Evolutionary conservation across 331 rosid species (phyloP).

Genomic region (Saraca asoca): DNA sequence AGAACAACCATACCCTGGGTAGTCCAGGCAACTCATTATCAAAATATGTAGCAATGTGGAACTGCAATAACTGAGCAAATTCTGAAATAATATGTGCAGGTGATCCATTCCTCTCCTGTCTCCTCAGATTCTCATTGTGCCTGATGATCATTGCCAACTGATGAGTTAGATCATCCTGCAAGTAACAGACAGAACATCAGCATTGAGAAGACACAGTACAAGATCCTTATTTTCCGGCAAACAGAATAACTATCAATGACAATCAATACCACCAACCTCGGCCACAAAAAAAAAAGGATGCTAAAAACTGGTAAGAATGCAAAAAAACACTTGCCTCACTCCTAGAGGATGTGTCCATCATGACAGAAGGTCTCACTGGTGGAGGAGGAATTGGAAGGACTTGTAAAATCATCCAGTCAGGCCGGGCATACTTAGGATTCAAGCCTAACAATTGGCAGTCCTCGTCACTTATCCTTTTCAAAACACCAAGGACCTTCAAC

Average conservation of each 20-base stretch:
- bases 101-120: conserved; percentile 93
- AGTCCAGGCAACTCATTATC: conserved; percentile 95
- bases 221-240: neutral
- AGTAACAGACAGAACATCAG: conserved; percentile 32
- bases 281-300: conserved; percentile 10
- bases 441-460: conserved; percentile 87
- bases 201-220: neutral
- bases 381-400: conserved; percentile 99
- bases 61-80: conserved; percentile 94
- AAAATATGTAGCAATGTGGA: conserved; percentile 95
- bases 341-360: conserved; percentile 99
- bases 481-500: conserved; percentile 81
- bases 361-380: conserved; percentile 97
- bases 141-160: conserved; percentile 97
- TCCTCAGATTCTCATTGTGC: conserved; percentile 86
- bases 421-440: conserved; percentile 91
- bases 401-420: conserved; percentile 98
- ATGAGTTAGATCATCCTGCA: conserved; percentile 96
- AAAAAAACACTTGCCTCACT: conserved; percentile 73
- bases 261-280: neutral
- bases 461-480: conserved; percentile 90
- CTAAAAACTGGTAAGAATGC: neutral
- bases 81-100: conserved; percentile 97
- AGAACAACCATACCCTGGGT: conserved; percentile 76
- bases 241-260: neutral